Evolutionary conservation across 2,329 filamentous ascomycete species (phyloP).

Genomic region (Pseudocercospora ulei): DNA sequence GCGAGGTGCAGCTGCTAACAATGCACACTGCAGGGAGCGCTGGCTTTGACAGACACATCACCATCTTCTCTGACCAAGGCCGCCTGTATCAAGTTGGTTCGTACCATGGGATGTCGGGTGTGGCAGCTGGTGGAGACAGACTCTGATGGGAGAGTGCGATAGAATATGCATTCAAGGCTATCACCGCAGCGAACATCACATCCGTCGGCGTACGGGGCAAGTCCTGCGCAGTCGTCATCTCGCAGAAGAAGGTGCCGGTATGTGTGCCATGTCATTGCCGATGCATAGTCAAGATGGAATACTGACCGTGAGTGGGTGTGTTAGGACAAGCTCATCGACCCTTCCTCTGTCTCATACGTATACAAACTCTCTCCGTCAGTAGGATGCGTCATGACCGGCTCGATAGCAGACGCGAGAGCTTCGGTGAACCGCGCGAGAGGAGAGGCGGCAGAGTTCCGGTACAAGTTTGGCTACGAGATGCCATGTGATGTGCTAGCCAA

Average conservation of each 20-base stretch:
- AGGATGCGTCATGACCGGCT: slow-evolving; percentile 96
- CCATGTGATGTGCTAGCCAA: slow-evolving; percentile 94
- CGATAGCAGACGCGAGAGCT: slow-evolving; percentile 91
- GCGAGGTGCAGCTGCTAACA: slow-evolving; percentile 21
- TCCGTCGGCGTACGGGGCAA: slow-evolving; percentile 92
- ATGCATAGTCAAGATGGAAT: not conserved
- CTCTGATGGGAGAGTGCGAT: slow-evolving; percentile 25
- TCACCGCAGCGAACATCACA: slow-evolving; percentile 98
- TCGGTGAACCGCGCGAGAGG: slow-evolving; percentile 86
- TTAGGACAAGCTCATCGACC: slow-evolving; percentile 98
- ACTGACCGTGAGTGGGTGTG: slow-evolving; percentile 18
- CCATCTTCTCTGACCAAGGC: slow-evolving; percentile 98
- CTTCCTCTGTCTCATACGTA: slow-evolving; percentile 90
- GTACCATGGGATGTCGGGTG: slow-evolving; percentile 37
- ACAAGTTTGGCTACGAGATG: slow-evolving; percentile 99
- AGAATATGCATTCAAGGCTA: slow-evolving; percentile 99
- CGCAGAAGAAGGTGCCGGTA: slow-evolving; percentile 99
- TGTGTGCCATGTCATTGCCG: slow-evolving; percentile 35
- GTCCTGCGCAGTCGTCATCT: slow-evolving; percentile 91
- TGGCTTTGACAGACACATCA: slow-evolving; percentile 97
- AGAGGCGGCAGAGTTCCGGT: slow-evolving; percentile 94
- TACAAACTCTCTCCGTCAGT: slow-evolving; percentile 94
- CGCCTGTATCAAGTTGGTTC: slow-evolving; percentile 98
- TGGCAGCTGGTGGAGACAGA: slow-evolving; percentile 5
- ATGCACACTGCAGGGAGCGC: slow-evolving; percentile 54